phyloP scores from a whole-genome alignment of 345 rosid species.

The Aquilaria malaccensis region DNA sequence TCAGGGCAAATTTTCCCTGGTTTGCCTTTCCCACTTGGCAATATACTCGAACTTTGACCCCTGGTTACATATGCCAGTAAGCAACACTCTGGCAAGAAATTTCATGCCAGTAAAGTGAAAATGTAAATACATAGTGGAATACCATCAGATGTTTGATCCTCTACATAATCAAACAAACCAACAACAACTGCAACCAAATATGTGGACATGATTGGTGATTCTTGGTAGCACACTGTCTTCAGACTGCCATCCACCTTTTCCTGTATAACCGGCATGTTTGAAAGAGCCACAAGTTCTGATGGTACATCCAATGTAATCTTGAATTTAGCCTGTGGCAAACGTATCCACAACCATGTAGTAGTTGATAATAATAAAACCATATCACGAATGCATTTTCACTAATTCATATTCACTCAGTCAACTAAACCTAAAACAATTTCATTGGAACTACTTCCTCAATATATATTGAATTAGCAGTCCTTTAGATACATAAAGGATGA shows the following conservation, averaged over 20 bases:
- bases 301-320: slow-evolving; percentile 90
- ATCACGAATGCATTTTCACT: not conserved
- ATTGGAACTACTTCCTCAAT: not conserved
- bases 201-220: slow-evolving; percentile 93
- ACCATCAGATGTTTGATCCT: slow-evolving; percentile 93
- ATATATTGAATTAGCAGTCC: too few species aligned
- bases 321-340: slow-evolving; percentile 67
- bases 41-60: slow-evolving; percentile 82
- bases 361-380: not conserved
- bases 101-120: not conserved
- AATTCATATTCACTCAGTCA: too few species aligned
- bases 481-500: too few species aligned
- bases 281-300: slow-evolving; percentile 71
- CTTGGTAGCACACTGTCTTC: slow-evolving; percentile 68
- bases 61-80: slow-evolving; percentile 28
- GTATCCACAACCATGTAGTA: slow-evolving; percentile 8
- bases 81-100: not conserved
- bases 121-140: slow-evolving; percentile 3
- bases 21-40: slow-evolving; percentile 79
- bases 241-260: slow-evolving; percentile 63
- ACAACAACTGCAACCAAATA: slow-evolving; percentile 90
- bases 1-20: slow-evolving; percentile 89
- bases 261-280: slow-evolving; percentile 75
- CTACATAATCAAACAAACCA: slow-evolving; percentile 85
- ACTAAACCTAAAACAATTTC: too few species aligned